Evolutionary conservation across 306 rosid species (phyloP), one percentile per base, ranked within the genome.

Genomic region (Glycine tomentella): DNA sequence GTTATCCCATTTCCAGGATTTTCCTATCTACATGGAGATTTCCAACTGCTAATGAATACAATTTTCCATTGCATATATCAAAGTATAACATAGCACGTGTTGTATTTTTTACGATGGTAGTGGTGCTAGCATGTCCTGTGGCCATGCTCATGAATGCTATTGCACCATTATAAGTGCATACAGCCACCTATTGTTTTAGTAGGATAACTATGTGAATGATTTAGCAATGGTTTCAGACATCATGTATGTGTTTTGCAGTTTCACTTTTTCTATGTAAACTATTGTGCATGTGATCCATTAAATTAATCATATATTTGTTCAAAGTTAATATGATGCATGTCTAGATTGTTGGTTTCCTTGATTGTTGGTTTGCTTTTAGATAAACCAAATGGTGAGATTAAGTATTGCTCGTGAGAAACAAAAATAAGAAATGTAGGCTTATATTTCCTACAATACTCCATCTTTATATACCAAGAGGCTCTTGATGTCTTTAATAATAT

Each of bases 301-400:
- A 9, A 73, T 15, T 10, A 44, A 36, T 16, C 61, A 36, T 46
- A 16, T 36, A 6, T 36, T 12, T 62, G 72, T 53, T 67, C n/a
- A 46, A 57, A 67, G 16, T 55, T 49, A 38, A 31, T 15, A 46
- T 36, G 46, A 8, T 59, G 45, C 69, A 33, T 78, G 14, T 46
- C 67, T 70, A 25, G 53, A 51, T 69, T 38, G 68, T 38, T 74
- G 74, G 34, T 56, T 83, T 76, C 58, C 40, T 57, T 65, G 61
- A 49, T 44, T 50, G 69, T 63, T 69, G 69, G 70, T 63, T 61
- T 61, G 33, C 34, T 70, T 80, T 68, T 44, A 25, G 57, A 49
- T 75, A 15, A 40, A 16, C 17, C 12, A 67, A 45, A 42, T 58
- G 51, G 11, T 36, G 63, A 40, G 51, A 76, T 57, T 84, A 45